Percentiles rank a stretch among this genome's conserved stretches.
Conservation (phyloP, 768 basidiomycete species). For the Holtermanniella nyarrowii region DNA sequence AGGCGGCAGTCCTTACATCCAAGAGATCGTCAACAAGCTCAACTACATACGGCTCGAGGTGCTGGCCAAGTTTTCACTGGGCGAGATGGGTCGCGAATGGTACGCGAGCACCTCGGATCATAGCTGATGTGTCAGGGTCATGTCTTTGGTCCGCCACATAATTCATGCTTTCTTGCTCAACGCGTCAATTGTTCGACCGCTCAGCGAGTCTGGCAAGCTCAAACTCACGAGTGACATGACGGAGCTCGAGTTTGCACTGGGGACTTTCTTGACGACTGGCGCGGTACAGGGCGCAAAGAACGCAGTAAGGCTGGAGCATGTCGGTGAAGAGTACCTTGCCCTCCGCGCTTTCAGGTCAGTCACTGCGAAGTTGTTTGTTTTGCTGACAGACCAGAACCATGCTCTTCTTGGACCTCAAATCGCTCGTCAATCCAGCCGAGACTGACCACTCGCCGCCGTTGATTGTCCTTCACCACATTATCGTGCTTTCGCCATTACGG, state of each 20-base stretch:
- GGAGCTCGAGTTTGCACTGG: conserved; percentile 83
- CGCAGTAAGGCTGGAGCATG: conserved; percentile 56
- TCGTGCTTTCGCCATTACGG: conserved; percentile 64
- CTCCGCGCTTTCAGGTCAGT: conserved; percentile 75
- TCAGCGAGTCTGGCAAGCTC: conserved; percentile 86
- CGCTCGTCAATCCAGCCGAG: conserved; percentile 54
- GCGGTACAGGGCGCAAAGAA: conserved; percentile 46
- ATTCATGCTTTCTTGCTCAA: conserved; percentile 83
- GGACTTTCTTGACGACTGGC: conserved; percentile 54
- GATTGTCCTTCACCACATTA: conserved; percentile 75
- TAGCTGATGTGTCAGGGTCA: conserved; percentile 17
- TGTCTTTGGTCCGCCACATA: conserved; percentile 57
- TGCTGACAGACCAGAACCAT: conserved; percentile 51
- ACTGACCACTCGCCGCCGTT: conserved; percentile 74
- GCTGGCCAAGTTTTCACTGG: conserved; percentile 58
- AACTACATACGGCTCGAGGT: conserved; percentile 69
- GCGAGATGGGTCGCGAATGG: conserved; percentile 67
- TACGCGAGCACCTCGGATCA: conserved; percentile 37
- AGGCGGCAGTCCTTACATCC: conserved; percentile 75
- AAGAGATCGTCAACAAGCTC: conserved; percentile 80
- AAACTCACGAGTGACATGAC: conserved; percentile 95
- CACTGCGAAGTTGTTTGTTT: not conserved
- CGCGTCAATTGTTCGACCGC: conserved; percentile 80
- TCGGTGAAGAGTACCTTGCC: conserved; percentile 78
- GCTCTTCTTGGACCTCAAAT: conserved; percentile 72